A percentile compares a stretch with the other conserved stretches of the same genome.
Evolutionary conservation across 768 basidiomycete species (phyloP).

Genomic region (Royoungia palumana): DNA sequence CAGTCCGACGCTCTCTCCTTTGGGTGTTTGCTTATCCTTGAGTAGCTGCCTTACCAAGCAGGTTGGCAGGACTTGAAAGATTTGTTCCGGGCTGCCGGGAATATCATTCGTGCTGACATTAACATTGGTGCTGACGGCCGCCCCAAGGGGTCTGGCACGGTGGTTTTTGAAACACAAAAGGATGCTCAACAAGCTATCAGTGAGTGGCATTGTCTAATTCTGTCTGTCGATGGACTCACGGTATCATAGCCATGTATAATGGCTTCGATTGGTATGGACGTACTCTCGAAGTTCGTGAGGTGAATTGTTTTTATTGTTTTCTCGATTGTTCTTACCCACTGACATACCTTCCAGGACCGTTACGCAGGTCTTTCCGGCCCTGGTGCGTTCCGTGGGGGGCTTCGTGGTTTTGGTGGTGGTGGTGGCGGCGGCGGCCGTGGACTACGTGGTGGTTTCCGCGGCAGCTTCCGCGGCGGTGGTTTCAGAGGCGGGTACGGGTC

Average conservation of each 20-base stretch:
- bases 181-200: conserved; percentile 92
- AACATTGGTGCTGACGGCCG: conserved; percentile 90
- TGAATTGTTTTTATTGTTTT: conserved; percentile 30
- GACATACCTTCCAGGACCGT: conserved; percentile 59
- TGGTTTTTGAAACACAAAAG: conserved; percentile 88
- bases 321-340: neutral
- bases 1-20: conserved; percentile 21
- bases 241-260: conserved; percentile 79
- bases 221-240: neutral
- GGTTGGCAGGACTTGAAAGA: conserved; percentile 99
- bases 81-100: conserved; percentile 91
- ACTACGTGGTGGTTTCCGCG: conserved; percentile 49
- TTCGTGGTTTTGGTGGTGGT: conserved; percentile 52
- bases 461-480: conserved; percentile 50
- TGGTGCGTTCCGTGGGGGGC: conserved; percentile 53
- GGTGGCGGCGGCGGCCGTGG: conserved; percentile 33
- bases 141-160: conserved; percentile 96
- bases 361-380: conserved; percentile 81
- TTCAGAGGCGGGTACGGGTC: conserved; percentile 56
- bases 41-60: conserved; percentile 90
- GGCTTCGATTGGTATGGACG: conserved; percentile 98
- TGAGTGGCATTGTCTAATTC: conserved; percentile 37
- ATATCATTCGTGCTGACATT: conserved; percentile 94
- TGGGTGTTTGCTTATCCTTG: conserved; percentile 2
- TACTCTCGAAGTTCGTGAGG: conserved; percentile 93